Percentiles rank a stretch among this genome's conserved stretches.
These are phyloP conservation scores for Zymoseptoria ardabiliae DNA, from an alignment of 2,329 filamentous ascomycete species.

Conservation along the genomic window DNA sequence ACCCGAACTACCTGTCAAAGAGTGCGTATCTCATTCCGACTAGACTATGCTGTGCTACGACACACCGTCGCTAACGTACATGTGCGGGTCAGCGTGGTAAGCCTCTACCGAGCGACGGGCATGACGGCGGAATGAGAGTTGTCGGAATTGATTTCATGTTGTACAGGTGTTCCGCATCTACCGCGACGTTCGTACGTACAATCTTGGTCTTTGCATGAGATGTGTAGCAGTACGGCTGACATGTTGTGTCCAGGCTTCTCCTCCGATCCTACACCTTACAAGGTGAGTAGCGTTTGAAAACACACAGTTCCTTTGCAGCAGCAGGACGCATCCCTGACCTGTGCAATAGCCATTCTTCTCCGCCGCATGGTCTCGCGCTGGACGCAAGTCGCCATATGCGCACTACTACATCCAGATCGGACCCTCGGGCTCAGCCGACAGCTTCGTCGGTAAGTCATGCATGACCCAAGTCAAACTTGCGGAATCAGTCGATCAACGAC, in stretches of 20 bases:
- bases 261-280: slow-evolving; percentile 80
- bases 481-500: neutral
- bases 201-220: neutral
- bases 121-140: neutral
- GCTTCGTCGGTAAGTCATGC: slow-evolving; percentile 59
- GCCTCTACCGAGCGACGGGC: neutral
- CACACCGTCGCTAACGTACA: neutral
- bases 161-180: slow-evolving; percentile 71
- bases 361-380: slow-evolving; percentile 79
- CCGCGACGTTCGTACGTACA: slow-evolving; percentile 54
- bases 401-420: slow-evolving; percentile 82
- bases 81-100: neutral
- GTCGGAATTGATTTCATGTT: neutral
- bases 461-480: neutral
- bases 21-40: slow-evolving; percentile 49
- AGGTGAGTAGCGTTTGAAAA: slow-evolving; percentile 46
- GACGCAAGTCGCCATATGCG: slow-evolving; percentile 79
- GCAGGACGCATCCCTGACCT: neutral
- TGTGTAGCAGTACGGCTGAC: neutral
- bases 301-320: neutral
- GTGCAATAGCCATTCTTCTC: slow-evolving; percentile 63
- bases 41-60: neutral
- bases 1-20: slow-evolving; percentile 77
- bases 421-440: slow-evolving; percentile 46
- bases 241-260: slow-evolving; percentile 51